Evolutionary conservation across 768 basidiomycete genomes (phyloP).

Genomic region (Collybiopsis confluens): DNA sequence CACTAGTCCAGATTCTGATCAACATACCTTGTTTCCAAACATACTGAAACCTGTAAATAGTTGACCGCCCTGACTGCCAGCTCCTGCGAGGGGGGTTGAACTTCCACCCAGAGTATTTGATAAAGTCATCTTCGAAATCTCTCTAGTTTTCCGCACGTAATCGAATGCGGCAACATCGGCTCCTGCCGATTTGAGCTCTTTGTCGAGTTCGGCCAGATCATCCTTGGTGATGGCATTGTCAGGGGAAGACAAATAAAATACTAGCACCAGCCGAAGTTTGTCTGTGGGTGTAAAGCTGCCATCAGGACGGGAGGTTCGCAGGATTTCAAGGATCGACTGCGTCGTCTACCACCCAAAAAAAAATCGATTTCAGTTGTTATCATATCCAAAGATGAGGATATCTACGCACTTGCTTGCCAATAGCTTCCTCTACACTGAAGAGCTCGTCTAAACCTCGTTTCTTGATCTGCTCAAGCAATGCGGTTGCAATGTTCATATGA

Average conservation of each 20-base stretch:
- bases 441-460: conserved; percentile 91
- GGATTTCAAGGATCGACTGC: conserved; percentile 75
- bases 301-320: conserved; percentile 69
- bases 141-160: conserved; percentile 87
- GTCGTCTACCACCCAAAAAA: conserved; percentile 57
- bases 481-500: conserved; percentile 99
- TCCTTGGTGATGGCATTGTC: conserved; percentile 83
- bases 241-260: conserved; percentile 87
- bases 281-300: conserved; percentile 69
- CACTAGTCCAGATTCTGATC: neutral
- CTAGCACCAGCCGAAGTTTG: conserved; percentile 91
- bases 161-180: conserved; percentile 83
- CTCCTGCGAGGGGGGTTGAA: conserved; percentile 63
- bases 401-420: conserved; percentile 68
- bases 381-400: neutral
- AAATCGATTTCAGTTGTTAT: neutral
- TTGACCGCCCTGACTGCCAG: conserved; percentile 73
- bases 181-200: conserved; percentile 77
- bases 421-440: conserved; percentile 94
- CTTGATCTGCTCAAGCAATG: conserved; percentile 92
- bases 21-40: conserved; percentile 79
- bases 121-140: conserved; percentile 89
- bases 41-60: conserved; percentile 93
- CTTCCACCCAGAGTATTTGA: conserved; percentile 52
- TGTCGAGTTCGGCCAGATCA: conserved; percentile 83